Evolutionary conservation across 2,329 filamentous ascomycete species (phyloP), one percentile per base, ranked within the genome.

Genomic region (Calycina marina): DNA sequence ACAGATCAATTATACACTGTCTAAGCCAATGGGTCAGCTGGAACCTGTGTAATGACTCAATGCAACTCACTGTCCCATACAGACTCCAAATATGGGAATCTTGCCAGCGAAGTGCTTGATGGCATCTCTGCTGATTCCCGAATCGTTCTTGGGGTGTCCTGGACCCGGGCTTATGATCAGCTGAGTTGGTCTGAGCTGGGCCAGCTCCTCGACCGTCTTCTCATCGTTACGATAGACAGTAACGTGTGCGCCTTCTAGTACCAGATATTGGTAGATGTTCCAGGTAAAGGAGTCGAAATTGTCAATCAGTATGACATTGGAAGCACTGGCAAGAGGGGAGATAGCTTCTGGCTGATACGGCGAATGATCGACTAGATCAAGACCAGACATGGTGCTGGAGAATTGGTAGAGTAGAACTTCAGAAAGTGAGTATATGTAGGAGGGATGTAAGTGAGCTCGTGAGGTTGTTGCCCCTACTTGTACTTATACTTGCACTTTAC

Each of bases 261-360:
- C 79, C 1, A 98, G 73, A 51, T 98, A 98, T 57, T 98, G 92
- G 57, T 96, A 98, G 37, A 98, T 84, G 53, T 98, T 98, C 84
- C 86, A 98, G 37, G 88, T 94, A 57, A 98, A 98, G 3, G 90
- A 96, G 58, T 98, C 90, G 58, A 96, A 98, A 60, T 98, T 98
- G 65, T 98, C 90, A 50, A 98, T 94, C 42, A 98, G 68, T 41
- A 98, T 71, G 37, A 98, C 69, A 57, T 96, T 96, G 36, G 79
- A 81, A 15, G 90, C 90, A 31, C 76, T 85, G 14, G 77, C 56
- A 32, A 94, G 65, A 20, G 76, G 74, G 32, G 75, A 63, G 17
- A 77, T 76, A 32, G 79, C 77, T 41, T 78, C 69, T 38, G 83
- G 81, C 56, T 93, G 77, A 53, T 79, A 77, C 49, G 86, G 85